These are phyloP conservation scores for Boletus semigastroideus DNA, from an alignment of 1,284 basidiomycete species.

Conservation along the genomic window DNA sequence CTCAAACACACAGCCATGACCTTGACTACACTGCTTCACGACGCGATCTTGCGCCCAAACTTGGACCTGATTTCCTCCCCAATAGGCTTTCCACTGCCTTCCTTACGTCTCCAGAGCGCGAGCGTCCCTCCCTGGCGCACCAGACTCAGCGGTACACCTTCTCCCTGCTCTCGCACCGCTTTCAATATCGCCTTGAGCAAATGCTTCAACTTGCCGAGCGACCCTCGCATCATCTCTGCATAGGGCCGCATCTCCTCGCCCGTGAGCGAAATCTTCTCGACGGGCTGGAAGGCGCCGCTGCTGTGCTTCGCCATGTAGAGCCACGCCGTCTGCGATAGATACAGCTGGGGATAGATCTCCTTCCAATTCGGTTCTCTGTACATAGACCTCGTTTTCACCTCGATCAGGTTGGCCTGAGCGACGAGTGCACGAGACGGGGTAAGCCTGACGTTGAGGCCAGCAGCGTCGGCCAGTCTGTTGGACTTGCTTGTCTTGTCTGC, in stretches of 20 bases:
- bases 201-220: slow-evolving; percentile 28
- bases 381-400: slow-evolving; percentile 39
- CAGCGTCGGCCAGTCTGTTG: neutral
- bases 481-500: slow-evolving; percentile 1
- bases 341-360: slow-evolving; percentile 42
- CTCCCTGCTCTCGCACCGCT: slow-evolving; percentile 27
- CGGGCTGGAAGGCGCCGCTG: slow-evolving; percentile 31
- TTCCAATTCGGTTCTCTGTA: slow-evolving; percentile 35
- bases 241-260: slow-evolving; percentile 25
- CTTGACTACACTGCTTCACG: no score
- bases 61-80: slow-evolving; percentile 22
- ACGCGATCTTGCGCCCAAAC: slow-evolving; percentile 9
- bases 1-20: neutral
- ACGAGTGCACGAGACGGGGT: slow-evolving; percentile 21
- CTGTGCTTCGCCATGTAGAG: slow-evolving; percentile 38
- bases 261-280: slow-evolving; percentile 30
- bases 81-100: slow-evolving; percentile 22
- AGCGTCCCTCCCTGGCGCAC: slow-evolving; percentile 23
- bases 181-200: slow-evolving; percentile 24
- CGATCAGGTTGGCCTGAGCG: slow-evolving; percentile 39
- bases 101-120: slow-evolving; percentile 25
- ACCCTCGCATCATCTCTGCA: slow-evolving; percentile 18
- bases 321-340: slow-evolving; percentile 40
- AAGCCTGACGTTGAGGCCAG: slow-evolving; percentile 15
- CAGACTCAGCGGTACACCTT: slow-evolving; percentile 28